Evolutionary conservation across 768 basidiomycete genomes (phyloP), one percentile per base, ranked within the genome.

Genomic region (Lentinula boryana): DNA sequence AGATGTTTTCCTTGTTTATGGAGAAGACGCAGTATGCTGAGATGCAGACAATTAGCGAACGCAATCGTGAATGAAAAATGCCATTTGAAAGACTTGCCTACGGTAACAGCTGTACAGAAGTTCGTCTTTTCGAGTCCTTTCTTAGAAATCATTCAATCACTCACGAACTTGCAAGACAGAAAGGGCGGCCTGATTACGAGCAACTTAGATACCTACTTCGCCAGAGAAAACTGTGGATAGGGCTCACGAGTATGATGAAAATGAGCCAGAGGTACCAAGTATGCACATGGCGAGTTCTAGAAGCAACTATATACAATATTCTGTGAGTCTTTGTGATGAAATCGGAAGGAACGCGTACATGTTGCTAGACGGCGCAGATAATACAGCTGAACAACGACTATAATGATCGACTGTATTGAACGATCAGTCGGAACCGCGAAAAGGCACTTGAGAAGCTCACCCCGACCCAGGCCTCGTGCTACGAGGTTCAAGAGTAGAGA

Each of bases 241-340:
- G 27, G 27, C 63, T 59, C 31, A 64, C 63, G 13, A 64, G 56
- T 35, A 53, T 21, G 2, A 36, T 41, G 27, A 64, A 41, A 15
- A 59, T 18, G 21, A 64, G 41, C 63, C 63, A 61, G 35, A 61
- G 53, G 51, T 61, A 64, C 63, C 63, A 64, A 18, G 56, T 64
- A 41, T 54, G 63, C 7, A 43, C 60, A 54, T 64, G 60, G 32
- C 56, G 51, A 41, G 63, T 64, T 23, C 56, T 61, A 43, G 60
- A 36, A 55, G 63, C 63, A 35, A 64, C 63, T 64, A 21, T 46
- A 0, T 10, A 16, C 10, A 23, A 9, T 8, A 8, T 32, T n/a
- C 32, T 49, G 5, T 43, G 41, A 2, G 10, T 4, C 21, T 50
- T 15, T 36, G 7, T 13, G 13, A 13, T 38, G 7, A 13, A 8